These are phyloP conservation scores for Lolium multiflorum DNA, from an alignment of 176 grass and related monocot genomes.

Conservation along the genomic window DNA sequence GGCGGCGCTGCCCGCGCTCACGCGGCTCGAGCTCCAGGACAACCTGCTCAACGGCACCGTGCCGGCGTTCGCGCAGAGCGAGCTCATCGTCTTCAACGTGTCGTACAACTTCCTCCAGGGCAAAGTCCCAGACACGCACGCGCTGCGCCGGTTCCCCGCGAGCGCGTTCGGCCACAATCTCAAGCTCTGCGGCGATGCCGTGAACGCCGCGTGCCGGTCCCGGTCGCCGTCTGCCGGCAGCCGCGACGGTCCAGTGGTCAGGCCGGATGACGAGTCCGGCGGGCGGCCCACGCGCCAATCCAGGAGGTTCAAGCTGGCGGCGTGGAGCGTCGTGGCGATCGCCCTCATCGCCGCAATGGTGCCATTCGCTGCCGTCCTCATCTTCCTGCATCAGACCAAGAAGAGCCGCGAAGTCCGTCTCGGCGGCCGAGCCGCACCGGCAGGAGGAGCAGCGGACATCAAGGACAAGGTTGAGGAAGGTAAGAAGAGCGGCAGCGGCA, in stretches of 20 bases:
- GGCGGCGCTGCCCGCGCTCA: conserved; percentile 31
- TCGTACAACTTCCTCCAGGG: conserved; percentile 96
- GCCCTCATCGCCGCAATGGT: conserved; percentile 52
- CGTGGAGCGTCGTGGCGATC: conserved; percentile 62
- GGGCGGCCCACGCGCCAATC: neutral
- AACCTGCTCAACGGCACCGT: conserved; percentile 81
- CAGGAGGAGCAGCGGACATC: conserved; percentile 56
- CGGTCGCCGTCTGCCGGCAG: neutral
- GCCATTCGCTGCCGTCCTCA: conserved; percentile 56
- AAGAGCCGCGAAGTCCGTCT: conserved; percentile 57
- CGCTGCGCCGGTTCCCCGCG: conserved; percentile 52
- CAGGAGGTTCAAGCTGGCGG: conserved; percentile 30
- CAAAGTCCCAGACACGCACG: conserved; percentile 55
- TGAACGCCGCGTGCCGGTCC: conserved; percentile 42
- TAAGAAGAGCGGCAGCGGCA: conserved; percentile 37
- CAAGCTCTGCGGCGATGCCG: conserved; percentile 63
- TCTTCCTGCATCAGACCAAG: conserved; percentile 60
- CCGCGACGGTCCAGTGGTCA: neutral
- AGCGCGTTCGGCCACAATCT: conserved; percentile 79
- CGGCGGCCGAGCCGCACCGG: conserved; percentile 25
- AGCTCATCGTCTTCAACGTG: conserved; percentile 70
- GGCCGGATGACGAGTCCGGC: neutral
- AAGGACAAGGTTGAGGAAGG: conserved; percentile 58
- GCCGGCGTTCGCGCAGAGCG: conserved; percentile 67
- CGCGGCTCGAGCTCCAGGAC: conserved; percentile 75